Evolutionary conservation across 176 grass and related monocot genomes (phyloP).

Genomic region (Triticum urartu): DNA sequence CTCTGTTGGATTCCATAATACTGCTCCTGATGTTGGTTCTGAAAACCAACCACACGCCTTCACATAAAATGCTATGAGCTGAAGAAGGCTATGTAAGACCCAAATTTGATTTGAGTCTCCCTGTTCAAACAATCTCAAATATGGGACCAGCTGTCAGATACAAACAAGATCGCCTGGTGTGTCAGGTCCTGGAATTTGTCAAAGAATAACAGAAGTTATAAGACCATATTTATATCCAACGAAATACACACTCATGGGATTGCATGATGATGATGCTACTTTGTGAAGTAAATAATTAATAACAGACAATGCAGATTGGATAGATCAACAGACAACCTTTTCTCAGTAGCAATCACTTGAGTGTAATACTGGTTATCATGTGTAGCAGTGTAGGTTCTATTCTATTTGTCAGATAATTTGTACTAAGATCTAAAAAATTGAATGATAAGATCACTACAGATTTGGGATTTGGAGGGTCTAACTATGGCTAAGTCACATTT

Average conservation of each 20-base stretch:
- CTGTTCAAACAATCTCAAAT: slow-evolving; percentile 25
- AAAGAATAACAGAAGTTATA: not conserved
- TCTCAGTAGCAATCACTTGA: slow-evolving; percentile 6
- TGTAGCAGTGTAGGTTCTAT: not conserved
- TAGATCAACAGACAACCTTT: not conserved
- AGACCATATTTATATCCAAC: slow-evolving; percentile 5
- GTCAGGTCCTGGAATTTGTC: slow-evolving; percentile 30
- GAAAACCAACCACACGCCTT: slow-evolving; percentile 24
- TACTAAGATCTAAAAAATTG: slow-evolving; percentile 10
- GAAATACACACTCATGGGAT: not conserved
- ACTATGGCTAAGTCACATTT: not conserved
- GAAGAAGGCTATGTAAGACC: not conserved
- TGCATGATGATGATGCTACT: not conserved
- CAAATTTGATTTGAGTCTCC: not conserved
- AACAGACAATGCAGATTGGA: not conserved
- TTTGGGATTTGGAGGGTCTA: not conserved
- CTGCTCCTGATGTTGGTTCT: not conserved
- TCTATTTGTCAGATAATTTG: not conserved
- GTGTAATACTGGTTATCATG: not conserved
- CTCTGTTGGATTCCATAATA: slow-evolving; percentile 84
- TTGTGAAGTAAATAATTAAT: not conserved
- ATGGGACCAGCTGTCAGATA: slow-evolving; percentile 3
- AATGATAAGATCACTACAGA: not conserved
- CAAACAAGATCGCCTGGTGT: not conserved
- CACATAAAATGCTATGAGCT: slow-evolving; percentile 22